Evolutionary conservation across 345 rosid species (phyloP), one percentile per base, ranked within the genome.

Genomic region (Tarenaya hassleriana): DNA sequence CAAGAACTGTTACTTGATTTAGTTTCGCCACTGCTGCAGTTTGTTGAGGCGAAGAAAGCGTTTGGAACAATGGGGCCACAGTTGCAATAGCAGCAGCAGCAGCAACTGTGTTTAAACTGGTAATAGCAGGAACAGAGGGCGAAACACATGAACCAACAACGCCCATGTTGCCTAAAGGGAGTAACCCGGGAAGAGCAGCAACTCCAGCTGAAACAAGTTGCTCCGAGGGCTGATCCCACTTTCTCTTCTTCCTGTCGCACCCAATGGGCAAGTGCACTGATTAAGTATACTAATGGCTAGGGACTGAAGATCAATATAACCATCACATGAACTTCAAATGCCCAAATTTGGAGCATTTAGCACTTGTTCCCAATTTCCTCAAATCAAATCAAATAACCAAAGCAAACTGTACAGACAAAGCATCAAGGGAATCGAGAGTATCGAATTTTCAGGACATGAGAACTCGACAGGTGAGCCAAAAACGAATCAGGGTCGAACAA

Each of bases 221-320:
- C 63, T 83, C 94, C 0, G 96, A 88, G 0, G 98, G 96, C 64
- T 84, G 95, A 75, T 91, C 96, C 98, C 98, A 87, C 71, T 75
- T 84, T 54, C 96, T 80, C 79, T 74, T 91, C 57, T 63, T 91
- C 78, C 98, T 90, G 60, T 56, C 67, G 24, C 60, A 70, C 35
- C 24, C 31, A 44, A 1, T 20, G 12, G 3, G n/a, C 16, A 47
- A 19, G 16, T 8, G 27, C 41, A 10, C 13, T 29, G 16, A 32
- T 35, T 42, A 6, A 10, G 39, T 10, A 41, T 0, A 34, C 14
- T 41, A 12, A 7, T 40, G 11, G 50, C 4, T 39, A 39, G 42
- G 16, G 16, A 39, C 16, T 39, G 14, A 15, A 39, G 15, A 39
- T 13, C 42, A 34, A 37, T 17, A 33, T 14, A 27, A 43, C n/a